Evolutionary conservation across 176 grass and related monocot genomes (phyloP).

Genomic region (Aegilops speltoides): DNA sequence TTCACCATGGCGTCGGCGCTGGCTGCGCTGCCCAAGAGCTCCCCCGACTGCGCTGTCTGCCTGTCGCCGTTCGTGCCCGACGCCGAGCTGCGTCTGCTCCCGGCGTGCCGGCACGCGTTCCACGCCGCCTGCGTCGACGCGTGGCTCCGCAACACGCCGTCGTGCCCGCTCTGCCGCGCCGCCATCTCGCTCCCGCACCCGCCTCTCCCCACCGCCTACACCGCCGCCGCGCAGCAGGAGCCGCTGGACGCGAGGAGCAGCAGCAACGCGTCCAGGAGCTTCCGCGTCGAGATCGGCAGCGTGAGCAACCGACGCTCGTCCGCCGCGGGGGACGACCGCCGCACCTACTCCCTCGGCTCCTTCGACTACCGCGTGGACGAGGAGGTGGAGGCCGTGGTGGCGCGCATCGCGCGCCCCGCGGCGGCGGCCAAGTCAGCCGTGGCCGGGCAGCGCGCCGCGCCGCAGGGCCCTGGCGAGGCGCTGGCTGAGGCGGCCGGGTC

Average conservation of each 20-base stretch:
- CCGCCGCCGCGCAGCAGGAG: background rate
- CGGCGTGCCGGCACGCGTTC: conserved; percentile 89
- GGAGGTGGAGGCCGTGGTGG: conserved; percentile 76
- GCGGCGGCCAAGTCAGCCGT: conserved; percentile 17
- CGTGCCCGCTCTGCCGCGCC: conserved; percentile 90
- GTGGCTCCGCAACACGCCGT: conserved; percentile 81
- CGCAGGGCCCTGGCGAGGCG: conserved; percentile 46
- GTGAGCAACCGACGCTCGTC: conserved; percentile 65
- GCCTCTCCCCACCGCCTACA: conserved; percentile 32
- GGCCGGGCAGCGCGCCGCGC: background rate
- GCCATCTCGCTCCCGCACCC: conserved; percentile 63
- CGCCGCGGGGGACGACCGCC: conserved; percentile 36
- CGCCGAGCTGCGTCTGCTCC: conserved; percentile 84
- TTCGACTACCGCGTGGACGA: conserved; percentile 90
- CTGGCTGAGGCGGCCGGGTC: conserved; percentile 70
- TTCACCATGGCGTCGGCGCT: conserved; percentile 82
- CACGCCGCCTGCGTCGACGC: conserved; percentile 84
- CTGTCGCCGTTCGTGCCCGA: conserved; percentile 71
- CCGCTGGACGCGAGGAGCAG: conserved; percentile 25
- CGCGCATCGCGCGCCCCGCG: conserved; percentile 46
- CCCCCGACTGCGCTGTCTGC: conserved; percentile 90
- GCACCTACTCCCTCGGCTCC: conserved; percentile 74
- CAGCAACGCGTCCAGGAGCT: conserved; percentile 51
- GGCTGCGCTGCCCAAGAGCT: conserved; percentile 76
- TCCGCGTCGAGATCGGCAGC: conserved; percentile 86